Evolutionary conservation across 768 basidiomycete species (phyloP), one percentile per base, ranked within the genome.

Genomic region (Boletales sp.): DNA sequence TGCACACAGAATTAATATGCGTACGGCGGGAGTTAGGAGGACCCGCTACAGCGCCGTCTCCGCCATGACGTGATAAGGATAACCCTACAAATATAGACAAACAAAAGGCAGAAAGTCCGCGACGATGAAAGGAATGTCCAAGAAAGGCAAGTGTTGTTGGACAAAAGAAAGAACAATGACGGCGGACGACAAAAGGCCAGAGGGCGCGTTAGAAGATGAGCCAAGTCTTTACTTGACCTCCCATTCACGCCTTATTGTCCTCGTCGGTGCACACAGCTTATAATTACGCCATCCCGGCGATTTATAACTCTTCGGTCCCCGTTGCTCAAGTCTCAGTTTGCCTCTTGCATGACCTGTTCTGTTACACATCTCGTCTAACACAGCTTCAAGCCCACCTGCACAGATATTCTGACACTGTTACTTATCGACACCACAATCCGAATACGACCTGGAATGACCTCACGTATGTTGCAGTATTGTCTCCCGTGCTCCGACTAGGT

Each of bases 161-260:
- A 46, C 49, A 47, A 62, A 55, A 45, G 14, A 51, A 55, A 67
- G 37, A 48, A 66, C 66, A 63, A 66, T 58, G 65, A 9, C 17
- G 17, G 30, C 24, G 13, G 18, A 54, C 45, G 53, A 63, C 61
- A 66, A 66, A 65, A 65, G 44, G 57, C 5, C 44, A 15, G 11
- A 12, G 5, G 19, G 18, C 5, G 38, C 18, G 38, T 7, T 12
- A 3, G 17, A 6, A 14, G 11, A 39, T 19, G 18, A 5, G 34
- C 11, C 34, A 34, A 13, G 34, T 34, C 15, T 34, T 15, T 34
- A 4, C 15, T 15, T 34, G 24, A 27, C 24, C 38, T 4, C 38
- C 13, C 38, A 19, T 37, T 29, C 11, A 24, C 24, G 18, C 11
- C 40, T 27, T 55, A 51, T 62, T 65, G 53, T 62, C 46, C 48